These are phyloP conservation scores for Colletotrichum chlorophyti DNA, from an alignment of 2,329 filamentous ascomycete species.

Conservation along the genomic window DNA sequence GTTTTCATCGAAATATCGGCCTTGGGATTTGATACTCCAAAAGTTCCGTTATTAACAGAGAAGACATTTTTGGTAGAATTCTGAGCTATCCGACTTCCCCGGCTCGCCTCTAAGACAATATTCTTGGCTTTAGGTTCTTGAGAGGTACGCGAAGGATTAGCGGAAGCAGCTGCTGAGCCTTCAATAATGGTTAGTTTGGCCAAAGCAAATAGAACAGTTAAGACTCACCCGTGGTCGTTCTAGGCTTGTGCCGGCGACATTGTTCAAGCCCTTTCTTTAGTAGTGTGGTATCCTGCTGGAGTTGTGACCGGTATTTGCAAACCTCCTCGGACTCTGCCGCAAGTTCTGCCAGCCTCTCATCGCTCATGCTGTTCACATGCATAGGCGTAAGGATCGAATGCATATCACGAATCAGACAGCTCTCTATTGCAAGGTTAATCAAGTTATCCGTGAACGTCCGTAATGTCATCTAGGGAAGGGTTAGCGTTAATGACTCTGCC, in stretches of 20 bases:
- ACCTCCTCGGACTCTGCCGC: conserved; percentile 40
- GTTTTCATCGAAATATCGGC: no score
- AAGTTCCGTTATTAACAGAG: no score
- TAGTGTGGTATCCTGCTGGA: conserved; percentile 25
- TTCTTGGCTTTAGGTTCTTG: no score
- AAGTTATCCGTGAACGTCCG: conserved; percentile 55
- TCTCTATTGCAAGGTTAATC: conserved; percentile 54
- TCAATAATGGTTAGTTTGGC: no score
- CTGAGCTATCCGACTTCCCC: no score
- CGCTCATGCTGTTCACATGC: conserved; percentile 41
- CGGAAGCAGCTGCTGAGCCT: no score
- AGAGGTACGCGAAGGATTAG: no score
- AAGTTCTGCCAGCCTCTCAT: conserved; percentile 36
- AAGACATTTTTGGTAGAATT: no score
- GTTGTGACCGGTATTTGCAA: conserved; percentile 11
- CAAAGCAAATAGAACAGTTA: no score
- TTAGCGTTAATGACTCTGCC: neutral
- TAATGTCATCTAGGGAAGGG: conserved; percentile 44
- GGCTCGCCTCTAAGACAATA: no score
- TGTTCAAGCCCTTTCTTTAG: conserved; percentile 30
- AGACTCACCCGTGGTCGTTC: neutral
- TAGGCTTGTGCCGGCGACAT: conserved; percentile 30
- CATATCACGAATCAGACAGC: conserved; percentile 51
- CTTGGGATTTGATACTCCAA: no score
- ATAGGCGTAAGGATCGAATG: conserved; percentile 47